Evolutionary conservation across 1,284 basidiomycete genomes (phyloP).

Genomic region (Rhodotorula sp.): DNA sequence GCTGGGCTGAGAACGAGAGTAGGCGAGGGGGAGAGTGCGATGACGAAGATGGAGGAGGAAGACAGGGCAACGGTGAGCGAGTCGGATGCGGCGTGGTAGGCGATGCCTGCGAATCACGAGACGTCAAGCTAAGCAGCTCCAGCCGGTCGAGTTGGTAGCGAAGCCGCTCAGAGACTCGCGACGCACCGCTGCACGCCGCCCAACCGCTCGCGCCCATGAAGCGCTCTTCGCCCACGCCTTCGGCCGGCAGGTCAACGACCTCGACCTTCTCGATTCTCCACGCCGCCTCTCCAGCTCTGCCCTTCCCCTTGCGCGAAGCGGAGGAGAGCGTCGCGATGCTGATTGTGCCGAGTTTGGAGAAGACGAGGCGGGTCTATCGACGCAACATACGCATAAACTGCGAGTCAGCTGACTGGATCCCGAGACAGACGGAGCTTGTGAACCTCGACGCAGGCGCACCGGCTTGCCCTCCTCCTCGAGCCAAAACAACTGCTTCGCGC

Average conservation of each 20-base stretch:
- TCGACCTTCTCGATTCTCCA: not conserved
- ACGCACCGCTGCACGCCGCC: slow-evolving; percentile 22
- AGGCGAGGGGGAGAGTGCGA: slow-evolving; percentile 1
- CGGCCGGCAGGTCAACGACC: not conserved
- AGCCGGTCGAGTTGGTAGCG: too few species aligned
- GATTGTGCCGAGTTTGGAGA: slow-evolving; percentile 25
- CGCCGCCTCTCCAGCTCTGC: not conserved
- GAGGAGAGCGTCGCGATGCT: not conserved
- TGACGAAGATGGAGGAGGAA: slow-evolving; percentile 5
- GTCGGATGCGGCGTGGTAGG: not conserved
- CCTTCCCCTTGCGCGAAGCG: not conserved
- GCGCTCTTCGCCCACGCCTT: not conserved
- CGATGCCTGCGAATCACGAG: slow-evolving; percentile 1
- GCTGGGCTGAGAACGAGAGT: not conserved
- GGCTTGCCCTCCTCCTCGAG: not conserved
- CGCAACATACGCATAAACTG: too few species aligned
- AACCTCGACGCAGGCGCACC: not conserved
- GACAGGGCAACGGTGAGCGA: slow-evolving; percentile 20
- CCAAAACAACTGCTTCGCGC: slow-evolving; percentile 29
- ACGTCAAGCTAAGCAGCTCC: too few species aligned
- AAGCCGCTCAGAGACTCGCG: too few species aligned
- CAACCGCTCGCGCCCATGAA: slow-evolving; percentile 26
- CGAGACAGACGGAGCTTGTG: not conserved
- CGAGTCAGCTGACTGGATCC: not conserved
- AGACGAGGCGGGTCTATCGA: slow-evolving; percentile 15